phyloP scores from a whole-genome alignment of 805 yeast species.

The Blastobotrys terrestris region DNA sequence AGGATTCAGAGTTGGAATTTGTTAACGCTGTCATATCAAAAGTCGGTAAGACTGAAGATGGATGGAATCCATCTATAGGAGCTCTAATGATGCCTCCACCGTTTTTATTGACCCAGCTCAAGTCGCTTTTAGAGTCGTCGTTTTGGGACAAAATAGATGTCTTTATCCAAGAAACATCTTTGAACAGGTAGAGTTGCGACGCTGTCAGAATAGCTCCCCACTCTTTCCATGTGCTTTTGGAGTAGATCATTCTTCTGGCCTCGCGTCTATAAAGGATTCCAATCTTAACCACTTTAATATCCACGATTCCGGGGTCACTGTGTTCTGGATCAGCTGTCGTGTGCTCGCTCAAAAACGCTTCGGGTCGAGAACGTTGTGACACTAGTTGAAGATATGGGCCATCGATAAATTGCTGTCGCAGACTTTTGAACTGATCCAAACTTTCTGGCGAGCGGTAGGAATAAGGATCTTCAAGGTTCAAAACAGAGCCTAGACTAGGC shows the following conservation, averaged over 20 bases:
- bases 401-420: slow-evolving; percentile 25
- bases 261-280: slow-evolving; percentile 34
- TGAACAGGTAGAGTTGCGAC: slow-evolving; percentile 36
- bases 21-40: slow-evolving; percentile 38
- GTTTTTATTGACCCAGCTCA: not conserved
- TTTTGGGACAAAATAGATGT: slow-evolving; percentile 9
- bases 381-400: slow-evolving; percentile 33
- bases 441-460: slow-evolving; percentile 19
- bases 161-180: slow-evolving; percentile 33
- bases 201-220: slow-evolving; percentile 40
- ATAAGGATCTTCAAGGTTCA: slow-evolving; percentile 27
- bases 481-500: slow-evolving; percentile 26
- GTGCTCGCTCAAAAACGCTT: slow-evolving; percentile 26
- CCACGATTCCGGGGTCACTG: slow-evolving; percentile 33
- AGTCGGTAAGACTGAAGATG: slow-evolving; percentile 32
- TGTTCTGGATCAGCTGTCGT: slow-evolving; percentile 23
- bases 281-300: slow-evolving; percentile 33
- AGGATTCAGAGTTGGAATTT: slow-evolving; percentile 12
- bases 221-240: slow-evolving; percentile 32
- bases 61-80: slow-evolving; percentile 33
- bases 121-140: not conserved
- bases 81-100: slow-evolving; percentile 23
- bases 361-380: slow-evolving; percentile 34
- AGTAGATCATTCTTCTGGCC: slow-evolving; percentile 26
- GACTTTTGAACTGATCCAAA: slow-evolving; percentile 19